These are phyloP conservation scores for Ramularia collo-cygni DNA, from an alignment of 2,329 filamentous ascomycete genomes.

Conservation along the genomic window DNA sequence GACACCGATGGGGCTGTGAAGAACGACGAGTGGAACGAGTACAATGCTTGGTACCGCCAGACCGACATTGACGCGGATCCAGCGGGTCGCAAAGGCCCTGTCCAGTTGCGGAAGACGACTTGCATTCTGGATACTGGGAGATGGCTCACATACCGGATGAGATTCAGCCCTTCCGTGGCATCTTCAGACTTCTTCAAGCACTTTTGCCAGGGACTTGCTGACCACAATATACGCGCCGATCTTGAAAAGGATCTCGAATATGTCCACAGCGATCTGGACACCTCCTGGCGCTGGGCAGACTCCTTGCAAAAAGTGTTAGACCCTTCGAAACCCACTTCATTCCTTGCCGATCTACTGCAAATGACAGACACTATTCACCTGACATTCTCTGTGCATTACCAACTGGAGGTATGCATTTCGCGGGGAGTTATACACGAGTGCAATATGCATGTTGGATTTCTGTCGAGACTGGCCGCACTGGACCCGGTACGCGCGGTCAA, in stretches of 20 bases:
- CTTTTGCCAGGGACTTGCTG: conserved; percentile 51
- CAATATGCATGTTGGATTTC: conserved; percentile 61
- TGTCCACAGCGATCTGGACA: conserved; percentile 11
- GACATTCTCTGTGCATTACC: conserved; percentile 70
- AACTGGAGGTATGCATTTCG: conserved; percentile 90
- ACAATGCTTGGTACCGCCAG: conserved; percentile 56
- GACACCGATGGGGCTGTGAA: no score
- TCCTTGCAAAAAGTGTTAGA: not conserved
- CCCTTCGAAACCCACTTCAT: conserved; percentile 1
- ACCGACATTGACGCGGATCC: conserved; percentile 50
- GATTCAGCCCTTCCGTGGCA: conserved; percentile 31
- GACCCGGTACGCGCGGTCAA: conserved; percentile 48
- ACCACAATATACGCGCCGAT: conserved; percentile 63
- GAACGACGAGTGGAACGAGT: conserved; percentile 46
- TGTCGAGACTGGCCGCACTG: conserved; percentile 50
- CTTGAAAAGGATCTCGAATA: conserved; percentile 39
- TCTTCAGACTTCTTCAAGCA: conserved; percentile 16
- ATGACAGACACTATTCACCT: conserved; percentile 23
- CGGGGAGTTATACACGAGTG: conserved; percentile 69
- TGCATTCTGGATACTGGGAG: conserved; percentile 55
- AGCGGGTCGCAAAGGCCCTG: conserved; percentile 5
- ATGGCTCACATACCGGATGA: conserved; percentile 56
- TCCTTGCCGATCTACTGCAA: conserved; percentile 15
- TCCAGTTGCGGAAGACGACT: conserved; percentile 41
- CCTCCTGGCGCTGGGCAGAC: conserved; percentile 11